These are phyloP conservation scores for Podaxis carcinomalis DNA, from an alignment of 768 basidiomycete genomes.

Conservation along the genomic window DNA sequence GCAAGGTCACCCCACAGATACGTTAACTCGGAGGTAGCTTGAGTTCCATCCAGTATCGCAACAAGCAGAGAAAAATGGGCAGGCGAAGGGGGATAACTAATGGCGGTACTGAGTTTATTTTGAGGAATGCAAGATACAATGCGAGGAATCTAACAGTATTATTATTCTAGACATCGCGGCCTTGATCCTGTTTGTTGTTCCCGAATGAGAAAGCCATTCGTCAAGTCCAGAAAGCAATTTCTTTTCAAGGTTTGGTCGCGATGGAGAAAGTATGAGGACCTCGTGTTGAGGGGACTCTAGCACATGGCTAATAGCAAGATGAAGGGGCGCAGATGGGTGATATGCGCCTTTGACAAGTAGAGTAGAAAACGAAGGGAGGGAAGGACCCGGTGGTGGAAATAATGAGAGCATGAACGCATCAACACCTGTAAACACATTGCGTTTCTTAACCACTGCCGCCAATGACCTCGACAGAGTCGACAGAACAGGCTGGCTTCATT, in stretches of 20 bases:
- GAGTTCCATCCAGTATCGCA: constrained; percentile 34
- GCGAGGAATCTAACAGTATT: constrained; percentile 45
- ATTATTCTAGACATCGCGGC: constrained; percentile 38
- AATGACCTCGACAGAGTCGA: constrained; percentile 4
- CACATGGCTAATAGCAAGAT: constrained; percentile 53
- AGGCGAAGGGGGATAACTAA: constrained; percentile 62
- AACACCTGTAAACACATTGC: constrained; percentile 8
- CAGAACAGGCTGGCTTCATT: constrained; percentile 34
- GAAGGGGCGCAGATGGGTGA: constrained; percentile 66
- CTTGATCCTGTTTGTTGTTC: constrained; percentile 31
- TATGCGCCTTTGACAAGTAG: constrained; percentile 63
- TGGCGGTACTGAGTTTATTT: constrained; percentile 13
- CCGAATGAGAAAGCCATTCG: constrained; percentile 52
- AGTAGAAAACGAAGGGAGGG: constrained; percentile 51
- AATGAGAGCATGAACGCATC: constrained; percentile 24
- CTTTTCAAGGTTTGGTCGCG: constrained; percentile 36
- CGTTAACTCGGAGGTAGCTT: background rate
- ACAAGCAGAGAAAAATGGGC: constrained; percentile 52
- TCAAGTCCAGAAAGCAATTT: constrained; percentile 36
- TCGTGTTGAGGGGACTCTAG: constrained; percentile 24
- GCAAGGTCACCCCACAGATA: constrained; percentile 1
- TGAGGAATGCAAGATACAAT: background rate
- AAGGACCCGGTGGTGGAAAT: constrained; percentile 31
- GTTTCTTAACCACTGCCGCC: background rate
- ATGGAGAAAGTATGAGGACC: constrained; percentile 52